These are phyloP conservation scores for Dimargaris xerosporica DNA, from an alignment of 192 early-diverging fungal genomes.

Conservation along the genomic window DNA sequence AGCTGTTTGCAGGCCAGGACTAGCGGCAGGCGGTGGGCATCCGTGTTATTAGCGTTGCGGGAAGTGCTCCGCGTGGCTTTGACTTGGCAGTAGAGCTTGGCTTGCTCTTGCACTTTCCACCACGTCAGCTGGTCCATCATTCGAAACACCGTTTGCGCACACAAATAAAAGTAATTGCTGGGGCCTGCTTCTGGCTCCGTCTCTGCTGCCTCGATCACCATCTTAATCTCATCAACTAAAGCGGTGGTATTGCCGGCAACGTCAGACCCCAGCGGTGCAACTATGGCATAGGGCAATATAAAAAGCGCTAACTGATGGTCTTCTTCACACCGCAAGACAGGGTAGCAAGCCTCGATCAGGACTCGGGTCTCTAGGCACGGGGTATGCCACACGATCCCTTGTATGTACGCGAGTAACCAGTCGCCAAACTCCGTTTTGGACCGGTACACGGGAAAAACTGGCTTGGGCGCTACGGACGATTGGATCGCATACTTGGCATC, in stretches of 20 bases:
- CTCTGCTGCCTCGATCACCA: neutral
- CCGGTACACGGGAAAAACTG: neutral
- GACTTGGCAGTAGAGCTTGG: too few species aligned
- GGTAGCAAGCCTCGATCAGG: neutral
- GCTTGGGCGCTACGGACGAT: neutral
- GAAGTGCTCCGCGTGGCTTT: neutral
- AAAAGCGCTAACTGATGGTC: slow-evolving; percentile 8
- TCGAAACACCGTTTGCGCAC: slow-evolving; percentile 27
- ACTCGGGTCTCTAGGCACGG: slow-evolving; percentile 16
- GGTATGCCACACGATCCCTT: neutral
- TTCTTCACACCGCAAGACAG: slow-evolving; percentile 6
- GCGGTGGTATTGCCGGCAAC: too few species aligned
- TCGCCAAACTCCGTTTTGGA: neutral
- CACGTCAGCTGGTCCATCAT: slow-evolving; percentile 37
- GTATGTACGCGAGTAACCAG: neutral
- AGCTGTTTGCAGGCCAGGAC: slow-evolving; percentile 4
- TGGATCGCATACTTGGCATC: slow-evolving; percentile 9
- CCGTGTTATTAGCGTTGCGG: slow-evolving; percentile 3
- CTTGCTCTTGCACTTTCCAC: slow-evolving; percentile 21
- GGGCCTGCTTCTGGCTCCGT: neutral
- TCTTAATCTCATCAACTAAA: neutral
- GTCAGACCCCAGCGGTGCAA: neutral
- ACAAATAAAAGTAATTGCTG: neutral
- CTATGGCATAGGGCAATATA: neutral
- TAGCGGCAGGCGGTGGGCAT: slow-evolving; percentile 10